Conservation (phyloP, 768 basidiomycete species). For the Ramaria sp. region DNA sequence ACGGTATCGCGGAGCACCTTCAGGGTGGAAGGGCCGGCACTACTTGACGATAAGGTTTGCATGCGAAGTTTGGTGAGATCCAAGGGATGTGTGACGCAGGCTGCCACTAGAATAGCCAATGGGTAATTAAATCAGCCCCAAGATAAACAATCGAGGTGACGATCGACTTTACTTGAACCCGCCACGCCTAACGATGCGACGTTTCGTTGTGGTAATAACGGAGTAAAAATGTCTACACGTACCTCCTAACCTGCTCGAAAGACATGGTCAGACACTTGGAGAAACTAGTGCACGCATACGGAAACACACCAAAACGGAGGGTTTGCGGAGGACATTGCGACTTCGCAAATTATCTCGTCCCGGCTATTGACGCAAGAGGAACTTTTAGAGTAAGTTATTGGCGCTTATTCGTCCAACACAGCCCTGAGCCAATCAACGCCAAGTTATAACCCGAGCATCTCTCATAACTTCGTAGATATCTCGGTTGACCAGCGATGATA, state of each 20-base stretch:
- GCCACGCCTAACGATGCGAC: constrained; percentile 19
- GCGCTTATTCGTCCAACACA: too few species aligned
- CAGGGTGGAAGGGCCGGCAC: constrained; percentile 53
- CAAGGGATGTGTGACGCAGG: constrained; percentile 71
- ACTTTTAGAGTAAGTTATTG: too few species aligned
- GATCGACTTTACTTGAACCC: constrained; percentile 22
- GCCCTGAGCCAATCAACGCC: too few species aligned
- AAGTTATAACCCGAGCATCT: too few species aligned
- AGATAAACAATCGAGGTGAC: background rate
- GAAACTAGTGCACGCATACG: background rate
- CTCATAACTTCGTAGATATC: too few species aligned
- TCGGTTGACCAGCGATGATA: background rate
- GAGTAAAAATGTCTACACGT: background rate
- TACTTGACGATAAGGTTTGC: constrained; percentile 53
- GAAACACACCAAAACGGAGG: constrained; percentile 6
- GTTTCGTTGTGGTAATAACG: background rate
- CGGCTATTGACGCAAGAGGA: background rate
- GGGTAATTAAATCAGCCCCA: too few species aligned
- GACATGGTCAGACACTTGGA: background rate
- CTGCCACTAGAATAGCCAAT: constrained; percentile 47
- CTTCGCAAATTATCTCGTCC: background rate
- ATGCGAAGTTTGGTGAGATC: constrained; percentile 86
- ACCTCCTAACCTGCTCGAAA: constrained; percentile 5
- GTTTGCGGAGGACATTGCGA: constrained; percentile 4
- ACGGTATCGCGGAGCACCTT: constrained; percentile 56